Conservation (phyloP, 2,329 filamentous ascomycete genomes). For the Epicoccum sorghinum region DNA sequence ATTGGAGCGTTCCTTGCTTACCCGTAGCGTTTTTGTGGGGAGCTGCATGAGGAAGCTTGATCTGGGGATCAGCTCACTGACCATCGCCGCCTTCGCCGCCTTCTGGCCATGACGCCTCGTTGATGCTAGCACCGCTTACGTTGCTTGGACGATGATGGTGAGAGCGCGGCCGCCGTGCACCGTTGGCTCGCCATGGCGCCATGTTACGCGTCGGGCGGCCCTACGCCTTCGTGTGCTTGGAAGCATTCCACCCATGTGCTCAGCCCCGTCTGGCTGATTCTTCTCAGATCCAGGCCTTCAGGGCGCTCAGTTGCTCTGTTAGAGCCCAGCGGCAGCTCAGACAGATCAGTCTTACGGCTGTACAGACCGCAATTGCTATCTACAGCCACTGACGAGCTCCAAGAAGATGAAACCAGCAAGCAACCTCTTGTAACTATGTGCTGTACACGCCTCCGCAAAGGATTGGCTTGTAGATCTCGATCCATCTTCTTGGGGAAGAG, state of each 20-base stretch:
- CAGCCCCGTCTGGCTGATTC: constrained; percentile 8
- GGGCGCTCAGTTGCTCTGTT: constrained; percentile 2
- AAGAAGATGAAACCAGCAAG: constrained; percentile 21
- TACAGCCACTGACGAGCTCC: constrained; percentile 17
- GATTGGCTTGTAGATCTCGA: constrained; percentile 7
- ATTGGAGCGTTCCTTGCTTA: constrained; percentile 31
- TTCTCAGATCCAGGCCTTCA: constrained; percentile 11
- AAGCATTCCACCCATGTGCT: constrained; percentile 21
- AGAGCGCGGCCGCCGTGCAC: constrained; percentile 19
- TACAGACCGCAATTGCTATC: constrained; percentile 4
- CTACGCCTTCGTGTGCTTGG: constrained; percentile 7
- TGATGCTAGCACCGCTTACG: constrained; percentile 22
- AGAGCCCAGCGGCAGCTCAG: neutral
- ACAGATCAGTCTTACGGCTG: constrained; percentile 1
- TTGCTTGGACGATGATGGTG: constrained; percentile 22
- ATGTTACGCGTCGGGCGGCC: constrained; percentile 24
- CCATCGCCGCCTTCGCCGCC: neutral
- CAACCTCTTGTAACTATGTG: neutral
- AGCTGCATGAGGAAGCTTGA: constrained; percentile 21
- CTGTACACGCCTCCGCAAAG: neutral
- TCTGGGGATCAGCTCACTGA: constrained; percentile 23
- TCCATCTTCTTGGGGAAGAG: neutral
- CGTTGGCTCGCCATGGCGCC: constrained; percentile 9
- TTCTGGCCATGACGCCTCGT: constrained; percentile 27
- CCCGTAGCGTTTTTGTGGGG: constrained; percentile 17